phyloP scores from a whole-genome alignment of 2,329 filamentous ascomycete genomes.

The Colletotrichum aenigma region DNA sequence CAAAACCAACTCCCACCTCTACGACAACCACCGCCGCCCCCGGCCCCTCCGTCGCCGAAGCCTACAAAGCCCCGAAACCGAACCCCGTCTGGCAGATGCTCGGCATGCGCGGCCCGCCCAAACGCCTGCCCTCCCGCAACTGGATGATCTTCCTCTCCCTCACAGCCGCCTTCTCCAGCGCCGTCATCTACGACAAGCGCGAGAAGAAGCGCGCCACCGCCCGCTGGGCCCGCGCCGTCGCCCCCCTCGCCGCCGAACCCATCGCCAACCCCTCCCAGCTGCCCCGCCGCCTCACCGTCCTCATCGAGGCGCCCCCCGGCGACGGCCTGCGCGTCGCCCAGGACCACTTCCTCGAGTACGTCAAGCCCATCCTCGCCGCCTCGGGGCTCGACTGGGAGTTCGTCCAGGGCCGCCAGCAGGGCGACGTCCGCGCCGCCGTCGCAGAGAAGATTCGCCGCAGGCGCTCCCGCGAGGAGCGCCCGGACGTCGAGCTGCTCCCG shows the following conservation, averaged over 20 bases:
- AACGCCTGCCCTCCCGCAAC: conserved; percentile 90
- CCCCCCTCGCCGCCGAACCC: conserved; percentile 80
- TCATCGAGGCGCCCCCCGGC: conserved; percentile 83
- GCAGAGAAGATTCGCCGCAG: conserved; percentile 84
- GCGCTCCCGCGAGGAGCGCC: conserved; percentile 61
- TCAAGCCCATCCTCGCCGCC: conserved; percentile 89
- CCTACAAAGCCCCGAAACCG: conserved; percentile 50
- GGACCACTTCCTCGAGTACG: conserved; percentile 94
- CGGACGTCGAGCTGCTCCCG: conserved; percentile 50
- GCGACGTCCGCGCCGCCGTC: conserved; percentile 86
- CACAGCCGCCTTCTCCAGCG: conserved; percentile 76
- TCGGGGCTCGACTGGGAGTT: conserved; percentile 96
- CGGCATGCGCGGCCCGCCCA: conserved; percentile 83
- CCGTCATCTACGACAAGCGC: conserved; percentile 89
- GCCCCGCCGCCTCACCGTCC: conserved; percentile 84
- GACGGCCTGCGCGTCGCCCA: conserved; percentile 85
- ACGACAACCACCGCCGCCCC: conserved; percentile 20
- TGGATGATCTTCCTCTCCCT: conserved; percentile 95
- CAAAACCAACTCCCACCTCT: background rate
- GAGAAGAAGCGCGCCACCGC: conserved; percentile 85
- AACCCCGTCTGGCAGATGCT: conserved; percentile 81
- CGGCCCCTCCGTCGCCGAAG: conserved; percentile 27
- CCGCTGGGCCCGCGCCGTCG: conserved; percentile 86
- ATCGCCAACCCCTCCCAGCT: conserved; percentile 71
- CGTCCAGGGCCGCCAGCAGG: conserved; percentile 87